Percentiles rank a stretch among this genome's conserved stretches.
phyloP scores from a whole-genome alignment of 2,329 filamentous ascomycete species.

The Trichoderma citrinoviride region DNA sequence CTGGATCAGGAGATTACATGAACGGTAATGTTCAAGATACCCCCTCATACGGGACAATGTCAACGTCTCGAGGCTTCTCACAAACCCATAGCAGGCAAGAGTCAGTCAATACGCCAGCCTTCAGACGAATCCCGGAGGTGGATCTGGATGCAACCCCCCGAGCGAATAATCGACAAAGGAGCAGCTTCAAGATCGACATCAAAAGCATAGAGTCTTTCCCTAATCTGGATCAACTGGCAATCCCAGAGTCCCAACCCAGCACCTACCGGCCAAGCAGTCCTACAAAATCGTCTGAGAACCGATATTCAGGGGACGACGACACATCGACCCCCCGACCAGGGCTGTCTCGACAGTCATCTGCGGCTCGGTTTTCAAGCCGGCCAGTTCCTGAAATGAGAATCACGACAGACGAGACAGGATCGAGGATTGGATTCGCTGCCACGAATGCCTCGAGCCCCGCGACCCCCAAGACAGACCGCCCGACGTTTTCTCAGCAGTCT shows the following conservation, averaged over 20 bases:
- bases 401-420: conserved; percentile 57
- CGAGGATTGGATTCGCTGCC: conserved; percentile 67
- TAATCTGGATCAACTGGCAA: conserved; percentile 24
- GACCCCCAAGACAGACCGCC: conserved; percentile 36
- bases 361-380: conserved; percentile 67
- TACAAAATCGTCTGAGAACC: conserved; percentile 24
- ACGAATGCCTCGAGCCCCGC: conserved; percentile 28
- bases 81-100: not conserved
- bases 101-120: not conserved
- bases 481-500: conserved; percentile 41
- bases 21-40: conserved; percentile 20
- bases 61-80: conserved; percentile 26
- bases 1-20: conserved; percentile 19
- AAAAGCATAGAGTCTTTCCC: conserved; percentile 28
- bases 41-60: conserved; percentile 37
- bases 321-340: conserved; percentile 42
- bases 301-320: conserved; percentile 26
- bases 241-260: conserved; percentile 15
- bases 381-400: conserved; percentile 70
- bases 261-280: conserved; percentile 29
- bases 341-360: conserved; percentile 51
- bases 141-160: not conserved
- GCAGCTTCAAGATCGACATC: conserved; percentile 13
- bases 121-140: conserved; percentile 21
- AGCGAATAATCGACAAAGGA: conserved; percentile 3